Percentiles rank a stretch among this genome's conserved stretches.
Conservation (phyloP, 208 protist genomes). For the Tritrichomonas foetus region DNA sequence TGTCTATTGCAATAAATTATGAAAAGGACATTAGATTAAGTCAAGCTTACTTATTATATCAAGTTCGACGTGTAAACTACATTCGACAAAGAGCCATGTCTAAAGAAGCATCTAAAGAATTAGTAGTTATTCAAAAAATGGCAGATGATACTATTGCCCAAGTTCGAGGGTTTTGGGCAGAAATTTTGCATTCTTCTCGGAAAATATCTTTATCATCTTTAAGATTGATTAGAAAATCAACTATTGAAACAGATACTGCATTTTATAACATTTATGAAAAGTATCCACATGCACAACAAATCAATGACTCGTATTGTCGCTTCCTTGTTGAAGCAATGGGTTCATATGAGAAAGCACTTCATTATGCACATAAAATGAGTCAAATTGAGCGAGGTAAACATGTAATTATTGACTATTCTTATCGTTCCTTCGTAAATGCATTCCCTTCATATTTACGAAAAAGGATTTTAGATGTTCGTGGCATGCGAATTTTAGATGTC, state of each 20-base stretch:
- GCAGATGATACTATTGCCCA: neutral
- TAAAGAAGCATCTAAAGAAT: neutral
- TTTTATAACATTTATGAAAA: neutral
- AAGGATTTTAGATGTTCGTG: neutral
- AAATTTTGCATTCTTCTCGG: neutral
- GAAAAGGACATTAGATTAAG: too few relatives aligned
- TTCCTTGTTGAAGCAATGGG: neutral
- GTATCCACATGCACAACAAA: neutral
- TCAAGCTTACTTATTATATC: neutral
- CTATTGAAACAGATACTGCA: neutral
- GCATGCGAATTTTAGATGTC: too few relatives aligned
- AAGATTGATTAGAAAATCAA: neutral
- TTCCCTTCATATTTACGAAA: neutral
- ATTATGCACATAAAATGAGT: neutral
- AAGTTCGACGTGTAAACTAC: neutral
- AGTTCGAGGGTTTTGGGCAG: neutral
- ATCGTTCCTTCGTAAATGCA: neutral
- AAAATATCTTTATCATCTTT: neutral
- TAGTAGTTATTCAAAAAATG: neutral
- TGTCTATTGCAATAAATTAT: too few relatives aligned
- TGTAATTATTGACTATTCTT: neutral
- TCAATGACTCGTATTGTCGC: neutral
- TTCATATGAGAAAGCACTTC: neutral
- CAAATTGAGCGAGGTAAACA: neutral
- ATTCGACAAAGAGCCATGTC: neutral